Evolutionary conservation across 1,139 yeast species (phyloP).

Genomic region (Diutina neorugosa): DNA sequence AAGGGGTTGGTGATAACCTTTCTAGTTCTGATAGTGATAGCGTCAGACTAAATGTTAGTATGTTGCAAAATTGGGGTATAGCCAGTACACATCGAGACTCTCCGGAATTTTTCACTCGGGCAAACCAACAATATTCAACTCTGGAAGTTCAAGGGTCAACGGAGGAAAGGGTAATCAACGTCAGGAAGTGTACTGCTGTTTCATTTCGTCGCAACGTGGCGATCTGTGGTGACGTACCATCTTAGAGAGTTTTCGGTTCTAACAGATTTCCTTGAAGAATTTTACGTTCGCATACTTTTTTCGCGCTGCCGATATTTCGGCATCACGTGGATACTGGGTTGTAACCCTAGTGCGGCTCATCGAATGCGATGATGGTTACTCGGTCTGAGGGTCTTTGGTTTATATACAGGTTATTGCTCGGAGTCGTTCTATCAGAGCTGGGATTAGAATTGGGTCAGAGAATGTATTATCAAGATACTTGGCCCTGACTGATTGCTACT

Average conservation of each 20-base stretch:
- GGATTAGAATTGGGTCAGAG: too few relatives aligned
- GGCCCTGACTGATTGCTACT: too few relatives aligned
- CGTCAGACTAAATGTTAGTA: slow-evolving; percentile 70
- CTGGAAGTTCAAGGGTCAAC: neutral
- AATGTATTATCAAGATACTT: too few relatives aligned
- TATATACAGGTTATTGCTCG: neutral
- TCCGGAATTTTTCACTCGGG: neutral
- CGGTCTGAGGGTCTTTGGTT: too few relatives aligned
- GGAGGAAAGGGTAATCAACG: neutral
- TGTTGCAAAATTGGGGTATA: neutral
- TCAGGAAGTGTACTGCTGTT: neutral
- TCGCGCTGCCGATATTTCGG: neutral
- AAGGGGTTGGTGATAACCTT: slow-evolving; percentile 99
- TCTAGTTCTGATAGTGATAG: slow-evolving; percentile 99
- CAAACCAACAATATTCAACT: neutral
- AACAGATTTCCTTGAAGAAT: slow-evolving; percentile 1
- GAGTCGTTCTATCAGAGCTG: too few relatives aligned
- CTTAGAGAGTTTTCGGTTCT: slow-evolving; percentile 2
- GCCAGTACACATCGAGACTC: neutral
- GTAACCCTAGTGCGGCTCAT: neutral
- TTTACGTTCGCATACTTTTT: neutral
- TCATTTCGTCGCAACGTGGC: neutral
- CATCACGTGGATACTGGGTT: neutral
- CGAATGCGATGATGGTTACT: neutral
- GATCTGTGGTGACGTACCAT: neutral